phyloP scores from a whole-genome alignment of 164 flowering plant genomes.

The Houttuynia cordata region DNA sequence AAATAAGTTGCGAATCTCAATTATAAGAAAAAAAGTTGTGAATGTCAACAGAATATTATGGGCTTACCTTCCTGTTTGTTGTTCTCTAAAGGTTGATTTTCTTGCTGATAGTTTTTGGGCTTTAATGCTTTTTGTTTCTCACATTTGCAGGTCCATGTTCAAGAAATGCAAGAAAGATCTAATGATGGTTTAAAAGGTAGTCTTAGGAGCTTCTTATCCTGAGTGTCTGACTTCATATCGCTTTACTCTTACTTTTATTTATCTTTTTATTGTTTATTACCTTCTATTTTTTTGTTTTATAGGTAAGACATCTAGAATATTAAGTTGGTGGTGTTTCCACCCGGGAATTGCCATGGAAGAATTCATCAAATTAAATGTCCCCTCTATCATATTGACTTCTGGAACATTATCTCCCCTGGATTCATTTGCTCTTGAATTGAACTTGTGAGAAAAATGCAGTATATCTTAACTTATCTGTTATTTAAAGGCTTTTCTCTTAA shows the following conservation, averaged over 20 bases:
- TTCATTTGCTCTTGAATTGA: constrained; percentile 86
- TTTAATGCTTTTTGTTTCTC: neutral
- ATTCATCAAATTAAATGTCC: constrained; percentile 45
- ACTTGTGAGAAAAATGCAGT: constrained; percentile 37
- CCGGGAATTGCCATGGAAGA: constrained; percentile 90
- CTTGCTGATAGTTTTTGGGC: neutral
- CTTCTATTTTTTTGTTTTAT: constrained; percentile 7
- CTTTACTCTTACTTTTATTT: no score
- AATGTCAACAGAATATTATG: neutral
- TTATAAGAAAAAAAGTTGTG: no score
- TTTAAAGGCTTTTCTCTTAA: neutral
- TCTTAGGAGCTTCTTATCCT: no score
- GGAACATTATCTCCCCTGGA: constrained; percentile 94
- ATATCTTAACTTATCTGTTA: no score
- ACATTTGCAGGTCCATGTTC: constrained; percentile 67
- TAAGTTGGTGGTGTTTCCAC: constrained; percentile 99
- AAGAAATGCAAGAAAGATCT: constrained; percentile 41
- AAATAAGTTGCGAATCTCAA: no score
- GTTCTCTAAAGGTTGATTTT: neutral
- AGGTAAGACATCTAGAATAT: constrained; percentile 71
- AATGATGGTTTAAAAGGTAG: constrained; percentile 48
- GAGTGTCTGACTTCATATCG: no score
- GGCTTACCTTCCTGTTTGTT: neutral
- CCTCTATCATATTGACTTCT: constrained; percentile 90
- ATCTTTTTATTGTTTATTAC: constrained; percentile 2